Evolutionary conservation across 495 filamentous ascomycete genomes (phyloP), one percentile per base, ranked within the genome.

Genomic region (Pyronema domesticum): DNA sequence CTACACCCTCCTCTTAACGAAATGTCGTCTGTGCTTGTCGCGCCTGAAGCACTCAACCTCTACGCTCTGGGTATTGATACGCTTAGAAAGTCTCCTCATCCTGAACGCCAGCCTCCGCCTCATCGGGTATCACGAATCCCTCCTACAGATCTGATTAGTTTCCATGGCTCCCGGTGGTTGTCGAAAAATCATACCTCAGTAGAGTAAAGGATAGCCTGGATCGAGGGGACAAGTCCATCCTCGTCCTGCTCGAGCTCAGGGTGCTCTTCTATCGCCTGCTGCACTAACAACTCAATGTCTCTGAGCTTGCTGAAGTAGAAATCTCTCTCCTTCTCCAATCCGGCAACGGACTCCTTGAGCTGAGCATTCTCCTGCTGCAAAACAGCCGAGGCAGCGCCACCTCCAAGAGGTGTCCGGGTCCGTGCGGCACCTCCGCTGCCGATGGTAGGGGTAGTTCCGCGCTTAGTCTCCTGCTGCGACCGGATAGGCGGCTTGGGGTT

Each of bases 291-390:
- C 70, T 98, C 93, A 59, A 98, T 98, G 65, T 98, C 91, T 51
- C 91, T 80, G 55, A 98, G 71, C 72, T 98, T 98, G 74, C 85
- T 88, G 68, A 98, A 98, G 74, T 98, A 98, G 70, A 98, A 98
- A 68, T 98, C 91, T 50, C 91, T 74, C 73, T 98, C 91, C 65
- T 86, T 83, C 73, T 94, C 86, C 46, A 94, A 73, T 4, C 86
- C 86, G n/a, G 75, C 72, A 18, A 93, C 85, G 0, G 79, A 86
- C 68, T 89, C 83, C 75, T 89, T 93, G 57, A 95, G 72, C 36
- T 81, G 81, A 40, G 73, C 72, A 66, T 86, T 87, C 74, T 95
- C 89, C 64, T 84, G 77, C 62, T 81, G 73, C 56, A 96, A 71
- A 2, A 78, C 86, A 7, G 82, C 74, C 23, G 72, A 76, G 35